Percentiles rank a stretch among this genome's conserved stretches.
phyloP scores from a whole-genome alignment of 768 basidiomycete genomes.

The Lanmaoa rubissima region DNA sequence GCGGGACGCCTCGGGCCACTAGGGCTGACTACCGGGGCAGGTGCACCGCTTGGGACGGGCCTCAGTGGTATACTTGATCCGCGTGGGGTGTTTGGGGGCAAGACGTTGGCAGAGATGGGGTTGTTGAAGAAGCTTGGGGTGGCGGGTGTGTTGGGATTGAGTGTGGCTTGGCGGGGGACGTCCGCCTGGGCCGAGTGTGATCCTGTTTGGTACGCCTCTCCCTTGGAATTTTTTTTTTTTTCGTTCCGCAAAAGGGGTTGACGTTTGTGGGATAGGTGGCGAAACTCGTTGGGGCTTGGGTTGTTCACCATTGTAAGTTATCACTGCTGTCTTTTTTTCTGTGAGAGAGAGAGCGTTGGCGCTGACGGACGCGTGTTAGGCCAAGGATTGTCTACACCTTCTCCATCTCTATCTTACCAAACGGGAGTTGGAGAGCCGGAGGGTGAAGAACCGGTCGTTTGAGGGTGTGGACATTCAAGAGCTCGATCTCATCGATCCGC shows the following conservation, averaged over 20 bases:
- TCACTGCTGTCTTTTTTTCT: background rate
- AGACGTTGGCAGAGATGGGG: slow-evolving; percentile 13
- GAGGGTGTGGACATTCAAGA: slow-evolving; percentile 65
- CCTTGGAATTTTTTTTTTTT: background rate
- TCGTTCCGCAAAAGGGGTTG: background rate
- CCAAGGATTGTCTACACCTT: slow-evolving; percentile 65
- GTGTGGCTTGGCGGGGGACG: slow-evolving; percentile 53
- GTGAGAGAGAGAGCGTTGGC: background rate
- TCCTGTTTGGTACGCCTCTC: slow-evolving; percentile 59
- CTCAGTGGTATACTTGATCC: slow-evolving; percentile 6
- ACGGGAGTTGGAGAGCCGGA: slow-evolving; percentile 66
- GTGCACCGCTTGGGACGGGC: slow-evolving; percentile 1
- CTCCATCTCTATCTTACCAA: slow-evolving; percentile 69
- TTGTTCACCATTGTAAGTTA: slow-evolving; percentile 54
- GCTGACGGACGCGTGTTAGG: slow-evolving; percentile 35
- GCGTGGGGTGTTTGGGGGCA: slow-evolving; percentile 19
- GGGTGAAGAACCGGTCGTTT: slow-evolving; percentile 69
- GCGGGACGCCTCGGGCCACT: slow-evolving; percentile 17
- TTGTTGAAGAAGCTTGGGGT: slow-evolving; percentile 25
- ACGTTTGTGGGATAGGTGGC: slow-evolving; percentile 43
- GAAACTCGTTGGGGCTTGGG: slow-evolving; percentile 67
- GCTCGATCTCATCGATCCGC: slow-evolving; percentile 58
- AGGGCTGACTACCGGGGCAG: slow-evolving; percentile 12
- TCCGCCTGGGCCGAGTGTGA: slow-evolving; percentile 65
- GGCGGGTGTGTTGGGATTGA: slow-evolving; percentile 38